phyloP scores from a whole-genome alignment of 1,284 basidiomycete genomes.

The Leccinum variabile region DNA sequence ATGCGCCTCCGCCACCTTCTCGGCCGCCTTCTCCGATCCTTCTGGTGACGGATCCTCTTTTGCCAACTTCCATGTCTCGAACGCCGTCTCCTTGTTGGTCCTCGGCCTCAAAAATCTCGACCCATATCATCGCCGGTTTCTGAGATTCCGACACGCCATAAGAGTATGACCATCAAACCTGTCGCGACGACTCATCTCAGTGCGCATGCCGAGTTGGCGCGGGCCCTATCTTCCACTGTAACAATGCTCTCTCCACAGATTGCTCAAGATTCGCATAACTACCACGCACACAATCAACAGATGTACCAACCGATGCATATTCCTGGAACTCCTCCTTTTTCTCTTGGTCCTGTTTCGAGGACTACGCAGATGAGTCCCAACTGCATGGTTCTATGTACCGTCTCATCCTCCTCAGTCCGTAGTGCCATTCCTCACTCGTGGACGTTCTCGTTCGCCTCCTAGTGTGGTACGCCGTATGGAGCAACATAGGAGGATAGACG shows the following conservation, averaged over 20 bases:
- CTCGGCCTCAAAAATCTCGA: conserved; percentile 39
- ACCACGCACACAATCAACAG: conserved; percentile 36
- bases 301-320: conserved; percentile 36
- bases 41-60: conserved; percentile 23
- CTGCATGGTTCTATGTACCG: conserved; percentile 21
- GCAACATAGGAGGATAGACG: conserved; percentile 41
- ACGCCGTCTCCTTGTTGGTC: conserved; percentile 52
- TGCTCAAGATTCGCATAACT: conserved; percentile 36
- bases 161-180: conserved; percentile 34
- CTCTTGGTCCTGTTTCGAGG: conserved; percentile 7
- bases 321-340: conserved; percentile 22
- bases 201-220: conserved; percentile 25
- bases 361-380: conserved; percentile 6
- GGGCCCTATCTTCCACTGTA: conserved; percentile 33
- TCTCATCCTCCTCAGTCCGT: conserved; percentile 6
- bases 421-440: too few species aligned
- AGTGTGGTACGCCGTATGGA: conserved; percentile 21
- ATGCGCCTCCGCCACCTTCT: conserved; percentile 31
- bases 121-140: conserved; percentile 36
- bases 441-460: conserved; percentile 9
- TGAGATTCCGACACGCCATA: conserved; percentile 31
- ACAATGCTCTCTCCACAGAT: conserved; percentile 29
- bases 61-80: conserved; percentile 31
- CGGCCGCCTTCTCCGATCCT: conserved; percentile 37
- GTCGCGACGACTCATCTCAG: conserved; percentile 19